Evolutionary conservation across 2,329 filamentous ascomycete genomes (phyloP).

Genomic region (Colletotrichum tropicale): DNA sequence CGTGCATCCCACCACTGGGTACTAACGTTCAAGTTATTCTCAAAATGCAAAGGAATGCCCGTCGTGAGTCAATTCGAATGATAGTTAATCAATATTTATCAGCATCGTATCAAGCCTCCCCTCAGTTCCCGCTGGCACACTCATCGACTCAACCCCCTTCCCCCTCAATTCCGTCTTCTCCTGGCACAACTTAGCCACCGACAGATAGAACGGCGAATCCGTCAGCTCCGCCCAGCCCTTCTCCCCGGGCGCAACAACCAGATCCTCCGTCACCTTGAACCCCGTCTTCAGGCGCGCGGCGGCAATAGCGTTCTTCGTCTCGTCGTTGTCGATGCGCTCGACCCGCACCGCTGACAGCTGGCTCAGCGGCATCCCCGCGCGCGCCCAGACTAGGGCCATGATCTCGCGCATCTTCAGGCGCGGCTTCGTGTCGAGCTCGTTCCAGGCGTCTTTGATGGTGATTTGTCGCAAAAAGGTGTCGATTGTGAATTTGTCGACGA

Average conservation of each 20-base stretch:
- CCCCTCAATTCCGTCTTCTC: neutral
- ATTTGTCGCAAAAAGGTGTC: fast-evolving
- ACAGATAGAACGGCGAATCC: neutral
- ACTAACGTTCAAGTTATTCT: neutral
- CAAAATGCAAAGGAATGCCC: neutral
- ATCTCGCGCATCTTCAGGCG: neutral
- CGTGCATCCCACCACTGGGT: neutral
- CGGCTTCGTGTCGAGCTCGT: neutral
- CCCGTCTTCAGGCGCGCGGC: neutral
- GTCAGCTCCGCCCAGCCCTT: neutral
- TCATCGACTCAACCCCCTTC: neutral
- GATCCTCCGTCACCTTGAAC: neutral
- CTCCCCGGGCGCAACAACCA: neutral
- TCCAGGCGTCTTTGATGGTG: neutral
- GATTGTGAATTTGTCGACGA: neutral
- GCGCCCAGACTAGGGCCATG: neutral
- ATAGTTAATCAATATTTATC: neutral
- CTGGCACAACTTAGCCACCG: neutral
- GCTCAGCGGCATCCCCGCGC: neutral
- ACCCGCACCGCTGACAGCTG: neutral
- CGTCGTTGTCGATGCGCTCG: neutral
- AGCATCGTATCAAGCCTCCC: neutral
- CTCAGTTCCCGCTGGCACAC: neutral
- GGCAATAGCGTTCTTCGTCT: neutral
- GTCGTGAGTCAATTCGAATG: neutral